Evolutionary conservation across 2,329 filamentous ascomycete species (phyloP), one percentile per base, ranked within the genome.

Genomic region (Ceratocystis papillata): DNA sequence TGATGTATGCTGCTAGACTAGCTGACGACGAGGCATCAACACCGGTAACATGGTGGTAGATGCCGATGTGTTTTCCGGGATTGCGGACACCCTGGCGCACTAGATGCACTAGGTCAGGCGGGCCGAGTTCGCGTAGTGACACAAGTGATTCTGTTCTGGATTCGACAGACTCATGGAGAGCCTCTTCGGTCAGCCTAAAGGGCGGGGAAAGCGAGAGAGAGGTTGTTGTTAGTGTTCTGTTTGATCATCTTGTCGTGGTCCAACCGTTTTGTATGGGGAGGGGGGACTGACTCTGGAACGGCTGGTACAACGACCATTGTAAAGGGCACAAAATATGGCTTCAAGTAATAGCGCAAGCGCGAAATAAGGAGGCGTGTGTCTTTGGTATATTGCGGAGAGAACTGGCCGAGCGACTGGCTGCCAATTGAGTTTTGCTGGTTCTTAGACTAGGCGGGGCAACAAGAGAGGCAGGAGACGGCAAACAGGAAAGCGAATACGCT

Each of bases 1-100:
- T 99, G 78, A 99, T 96, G 77, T 99, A 99, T 71, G 94, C 94
- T 50, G 94, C 94, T 68, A 99, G 79, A 77, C 93, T 97, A 67
- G 94, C 94, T 8, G 94, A 97, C 5, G 94, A 97, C 1, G 94
- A 99, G 62, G 94, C 94, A 77, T 99, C 94, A 73, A 96, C 87
- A 68, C 94, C 94, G 48, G 91, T 96, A 71, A 96, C 92, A 85
- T 99, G 94, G 76, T 99, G 94, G 75, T 99, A 99, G 66, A 96
- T 87, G 68, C 94, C 94, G 69, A 86, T 87, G 89, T 82, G 83
- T 73, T 83, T 85, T 62, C 76, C 79, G 44, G 80, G 76, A 71
- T 81, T 85, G 71, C 83, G 78, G 61, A 81, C 76, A 63, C 80
- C 79, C 72, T 85, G 83, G 76, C 96, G 97, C 72, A 96, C 84